phyloP scores from a whole-genome alignment of 768 basidiomycete genomes.

The Gymnopilus junonius region DNA sequence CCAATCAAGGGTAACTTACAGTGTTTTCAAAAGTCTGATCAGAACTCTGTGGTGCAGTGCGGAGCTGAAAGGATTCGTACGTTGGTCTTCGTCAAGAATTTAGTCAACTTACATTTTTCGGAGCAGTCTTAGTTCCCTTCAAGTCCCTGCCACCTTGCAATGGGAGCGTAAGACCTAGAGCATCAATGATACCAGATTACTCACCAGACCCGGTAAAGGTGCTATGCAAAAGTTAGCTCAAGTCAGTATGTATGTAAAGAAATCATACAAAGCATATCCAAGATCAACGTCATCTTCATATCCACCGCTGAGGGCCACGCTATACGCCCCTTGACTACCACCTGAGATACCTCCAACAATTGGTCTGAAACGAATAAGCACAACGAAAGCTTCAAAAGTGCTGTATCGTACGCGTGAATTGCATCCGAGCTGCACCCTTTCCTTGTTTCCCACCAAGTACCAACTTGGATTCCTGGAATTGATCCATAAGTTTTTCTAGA shows the following conservation, averaged over 20 bases:
- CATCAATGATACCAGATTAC: conserved; percentile 5
- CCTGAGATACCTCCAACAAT: conserved; percentile 84
- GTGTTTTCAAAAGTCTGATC: conserved; percentile 81
- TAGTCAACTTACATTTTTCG: conserved; percentile 69
- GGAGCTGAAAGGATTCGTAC: conserved; percentile 54
- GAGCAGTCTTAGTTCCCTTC: conserved; percentile 78
- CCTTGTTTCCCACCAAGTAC: conserved; percentile 83
- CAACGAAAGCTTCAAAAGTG: neutral
- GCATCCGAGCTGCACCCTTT: conserved; percentile 74
- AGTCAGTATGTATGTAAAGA: neutral
- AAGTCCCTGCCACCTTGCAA: conserved; percentile 79
- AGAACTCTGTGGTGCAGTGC: conserved; percentile 85
- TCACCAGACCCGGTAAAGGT: conserved; percentile 82
- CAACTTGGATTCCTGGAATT: conserved; percentile 81
- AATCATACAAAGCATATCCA: conserved; percentile 80
- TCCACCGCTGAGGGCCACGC: conserved; percentile 87
- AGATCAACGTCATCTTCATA: conserved; percentile 86
- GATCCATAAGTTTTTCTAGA: conserved; percentile 75
- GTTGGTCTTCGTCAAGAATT: conserved; percentile 23
- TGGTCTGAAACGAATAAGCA: conserved; percentile 50
- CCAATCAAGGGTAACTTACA: conserved; percentile 28
- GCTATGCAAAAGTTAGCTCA: conserved; percentile 36
- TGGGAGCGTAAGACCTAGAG: neutral
- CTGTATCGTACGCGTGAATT: conserved; percentile 75
- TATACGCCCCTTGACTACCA: conserved; percentile 72